Evolutionary conservation across 441 rosid species (phyloP).

Genomic region (Populus trichocarpa): DNA sequence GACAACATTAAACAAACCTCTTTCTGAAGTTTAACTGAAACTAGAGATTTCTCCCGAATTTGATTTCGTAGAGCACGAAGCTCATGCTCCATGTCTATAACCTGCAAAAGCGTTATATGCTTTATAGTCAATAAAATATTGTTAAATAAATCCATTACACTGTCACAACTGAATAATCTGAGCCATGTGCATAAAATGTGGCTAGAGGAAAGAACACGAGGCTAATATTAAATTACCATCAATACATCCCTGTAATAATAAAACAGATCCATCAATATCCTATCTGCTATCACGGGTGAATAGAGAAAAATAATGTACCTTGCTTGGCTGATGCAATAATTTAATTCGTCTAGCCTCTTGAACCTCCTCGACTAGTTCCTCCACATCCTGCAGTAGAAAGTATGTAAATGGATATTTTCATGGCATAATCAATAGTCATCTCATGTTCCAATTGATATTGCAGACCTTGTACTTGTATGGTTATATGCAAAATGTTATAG

Average conservation of each 20-base stretch:
- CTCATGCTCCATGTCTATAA: constrained; percentile 91
- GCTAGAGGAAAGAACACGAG: not conserved
- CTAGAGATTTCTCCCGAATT: constrained; percentile 75
- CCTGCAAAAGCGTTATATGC: constrained; percentile 37
- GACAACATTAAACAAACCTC: constrained; percentile 46
- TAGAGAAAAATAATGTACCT: constrained; percentile 36
- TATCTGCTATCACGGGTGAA: constrained; percentile 2
- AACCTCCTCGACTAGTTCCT: constrained; percentile 71
- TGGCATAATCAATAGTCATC: not conserved
- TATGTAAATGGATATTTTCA: constrained; percentile 7
- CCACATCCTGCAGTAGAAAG: constrained; percentile 56
- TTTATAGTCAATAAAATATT: constrained; percentile 2
- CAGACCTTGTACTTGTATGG: not conserved
- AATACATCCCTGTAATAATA: not conserved
- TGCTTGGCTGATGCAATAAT: constrained; percentile 89
- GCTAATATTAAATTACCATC: not conserved
- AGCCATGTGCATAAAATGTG: not conserved
- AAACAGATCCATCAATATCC: not conserved
- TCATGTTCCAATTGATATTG: too few species aligned
- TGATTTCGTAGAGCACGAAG: constrained; percentile 76
- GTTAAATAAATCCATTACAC: not conserved
- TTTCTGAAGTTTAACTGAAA: constrained; percentile 74
- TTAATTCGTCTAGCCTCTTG: constrained; percentile 87
- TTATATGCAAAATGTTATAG: not conserved
- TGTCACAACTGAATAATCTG: not conserved